A percentile compares a stretch with the other conserved stretches of the same genome.
Conservation (phyloP, 164 flowering plant species). For the Malania oleifera region DNA sequence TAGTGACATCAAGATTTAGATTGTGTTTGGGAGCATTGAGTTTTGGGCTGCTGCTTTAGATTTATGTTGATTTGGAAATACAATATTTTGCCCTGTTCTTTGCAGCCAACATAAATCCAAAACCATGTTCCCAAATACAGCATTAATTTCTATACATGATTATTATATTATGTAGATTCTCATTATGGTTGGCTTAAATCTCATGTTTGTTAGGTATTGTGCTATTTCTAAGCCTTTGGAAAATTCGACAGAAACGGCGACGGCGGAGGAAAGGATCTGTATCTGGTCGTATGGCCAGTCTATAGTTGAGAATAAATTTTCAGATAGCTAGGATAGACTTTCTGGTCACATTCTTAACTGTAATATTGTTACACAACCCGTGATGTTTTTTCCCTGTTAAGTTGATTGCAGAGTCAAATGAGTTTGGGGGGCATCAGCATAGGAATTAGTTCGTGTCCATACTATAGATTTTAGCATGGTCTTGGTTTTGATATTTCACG, state of each 20-base stretch:
- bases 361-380: neutral
- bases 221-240: constrained; percentile 65
- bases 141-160: neutral
- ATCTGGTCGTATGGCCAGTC: constrained; percentile 44
- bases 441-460: constrained; percentile 15
- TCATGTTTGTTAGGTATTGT: constrained; percentile 51
- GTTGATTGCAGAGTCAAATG: neutral
- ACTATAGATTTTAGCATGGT: neutral
- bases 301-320: constrained; percentile 21
- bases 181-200: neutral
- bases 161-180: neutral
- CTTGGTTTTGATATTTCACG: neutral
- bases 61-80: too few species aligned
- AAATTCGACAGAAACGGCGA: constrained; percentile 72
- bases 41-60: too few species aligned
- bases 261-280: constrained; percentile 68
- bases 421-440: constrained; percentile 8
- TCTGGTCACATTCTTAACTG: neutral
- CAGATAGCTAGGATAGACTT: neutral
- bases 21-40: too few species aligned
- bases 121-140: too few species aligned
- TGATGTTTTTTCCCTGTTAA: neutral
- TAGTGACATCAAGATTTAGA: constrained; percentile 17
- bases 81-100: too few species aligned
- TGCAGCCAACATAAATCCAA: too few species aligned